Evolutionary conservation across 2,329 filamentous ascomycete species (phyloP).

Genomic region (Massarina eburnea): DNA sequence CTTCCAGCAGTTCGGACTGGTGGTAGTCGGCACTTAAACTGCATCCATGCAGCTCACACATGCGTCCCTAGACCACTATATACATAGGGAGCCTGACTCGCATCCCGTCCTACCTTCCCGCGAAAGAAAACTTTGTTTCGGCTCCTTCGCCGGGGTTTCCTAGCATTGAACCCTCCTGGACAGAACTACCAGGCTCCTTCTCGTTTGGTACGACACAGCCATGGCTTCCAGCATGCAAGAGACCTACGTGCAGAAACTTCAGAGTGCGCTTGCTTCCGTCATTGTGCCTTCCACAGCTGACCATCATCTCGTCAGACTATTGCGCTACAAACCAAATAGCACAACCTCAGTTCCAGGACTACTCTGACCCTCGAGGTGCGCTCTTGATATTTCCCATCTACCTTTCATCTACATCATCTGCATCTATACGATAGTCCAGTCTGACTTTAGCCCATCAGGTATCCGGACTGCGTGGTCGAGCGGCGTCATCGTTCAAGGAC

Average conservation of each 20-base stretch:
- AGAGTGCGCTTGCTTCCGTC: constrained; percentile 24
- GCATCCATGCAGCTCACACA: constrained; percentile 28
- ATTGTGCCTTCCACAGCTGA: constrained; percentile 14
- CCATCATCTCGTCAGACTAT: constrained; percentile 24
- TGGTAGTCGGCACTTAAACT: constrained; percentile 17
- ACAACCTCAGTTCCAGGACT: constrained; percentile 41
- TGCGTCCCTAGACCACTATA: constrained; percentile 34
- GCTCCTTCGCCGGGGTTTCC: neutral
- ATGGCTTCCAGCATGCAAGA: constrained; percentile 32
- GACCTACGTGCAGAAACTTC: constrained; percentile 36
- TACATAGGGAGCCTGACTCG: constrained; percentile 30
- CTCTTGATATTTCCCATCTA: neutral
- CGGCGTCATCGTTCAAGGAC: constrained; percentile 37
- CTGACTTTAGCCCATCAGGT: constrained; percentile 16
- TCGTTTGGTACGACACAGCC: constrained; percentile 2
- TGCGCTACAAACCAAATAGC: constrained; percentile 38
- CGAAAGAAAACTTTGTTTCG: constrained; percentile 21
- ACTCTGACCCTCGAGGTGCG: constrained; percentile 41
- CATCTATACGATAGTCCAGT: constrained; percentile 12
- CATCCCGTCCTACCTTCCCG: constrained; percentile 23
- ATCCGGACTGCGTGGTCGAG: constrained; percentile 41
- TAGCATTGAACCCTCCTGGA: neutral
- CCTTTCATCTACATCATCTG: neutral
- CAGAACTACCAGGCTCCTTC: neutral
- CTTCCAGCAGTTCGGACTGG: constrained; percentile 27